Conservation (phyloP, 257 asterid species). For the Capsicum pubescens region DNA sequence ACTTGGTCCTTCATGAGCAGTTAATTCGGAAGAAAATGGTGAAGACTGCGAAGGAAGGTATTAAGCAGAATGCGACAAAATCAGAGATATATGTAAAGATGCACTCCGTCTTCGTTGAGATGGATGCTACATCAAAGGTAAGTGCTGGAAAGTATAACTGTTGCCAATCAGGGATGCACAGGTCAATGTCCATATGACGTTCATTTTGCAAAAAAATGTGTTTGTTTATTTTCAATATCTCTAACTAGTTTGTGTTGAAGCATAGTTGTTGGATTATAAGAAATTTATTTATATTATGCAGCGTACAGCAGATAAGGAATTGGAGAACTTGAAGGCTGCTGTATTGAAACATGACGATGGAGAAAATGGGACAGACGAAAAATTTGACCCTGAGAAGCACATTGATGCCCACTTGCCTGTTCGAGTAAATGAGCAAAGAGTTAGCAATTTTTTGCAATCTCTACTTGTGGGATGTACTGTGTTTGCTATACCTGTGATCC, state of each 20-base stretch:
- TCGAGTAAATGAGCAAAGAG: slow-evolving; percentile 91
- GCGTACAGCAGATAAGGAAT: slow-evolving; percentile 65
- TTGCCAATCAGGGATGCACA: slow-evolving; percentile 16
- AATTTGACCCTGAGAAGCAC: slow-evolving; percentile 72
- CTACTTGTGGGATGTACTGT: slow-evolving; percentile 72
- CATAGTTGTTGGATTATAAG: neutral
- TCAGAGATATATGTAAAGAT: slow-evolving; percentile 86
- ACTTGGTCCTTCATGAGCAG: slow-evolving; percentile 44
- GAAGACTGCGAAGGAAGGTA: slow-evolving; percentile 75
- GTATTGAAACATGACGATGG: slow-evolving; percentile 67
- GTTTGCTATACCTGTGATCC: slow-evolving; percentile 74
- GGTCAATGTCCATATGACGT: neutral
- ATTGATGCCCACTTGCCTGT: slow-evolving; percentile 92
- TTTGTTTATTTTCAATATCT: neutral
- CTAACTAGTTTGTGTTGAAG: neutral
- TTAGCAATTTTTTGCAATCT: slow-evolving; percentile 90
- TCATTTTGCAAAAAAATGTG: neutral
- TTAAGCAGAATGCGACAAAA: slow-evolving; percentile 72
- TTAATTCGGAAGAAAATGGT: slow-evolving; percentile 81
- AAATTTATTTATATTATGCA: slow-evolving; percentile 37
- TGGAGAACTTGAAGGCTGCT: slow-evolving; percentile 81
- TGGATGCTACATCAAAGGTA: slow-evolving; percentile 75
- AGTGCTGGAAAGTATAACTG: slow-evolving; percentile 30
- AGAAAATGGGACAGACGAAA: slow-evolving; percentile 37
- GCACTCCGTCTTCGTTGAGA: slow-evolving; percentile 87